A percentile compares a stretch with the other conserved stretches of the same genome.
These are phyloP conservation scores for Rhodotorula glutinis DNA, from an alignment of 1,284 basidiomycete species.

Conservation along the genomic window DNA sequence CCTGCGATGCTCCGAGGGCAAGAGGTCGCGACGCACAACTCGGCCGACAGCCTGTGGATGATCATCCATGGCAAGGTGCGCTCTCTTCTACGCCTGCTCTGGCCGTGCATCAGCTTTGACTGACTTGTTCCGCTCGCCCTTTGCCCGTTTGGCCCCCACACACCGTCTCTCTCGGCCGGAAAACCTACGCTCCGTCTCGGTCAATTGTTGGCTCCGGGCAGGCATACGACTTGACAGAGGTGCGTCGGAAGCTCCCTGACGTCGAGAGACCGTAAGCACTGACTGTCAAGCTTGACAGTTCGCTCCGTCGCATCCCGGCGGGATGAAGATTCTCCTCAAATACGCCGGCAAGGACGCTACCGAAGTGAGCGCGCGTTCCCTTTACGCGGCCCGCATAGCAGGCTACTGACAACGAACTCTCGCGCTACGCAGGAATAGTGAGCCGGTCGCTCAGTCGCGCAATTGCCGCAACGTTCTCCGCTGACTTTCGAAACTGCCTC, in stretches of 20 bases:
- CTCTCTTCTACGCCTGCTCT: not conserved
- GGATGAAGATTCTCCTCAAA: conserved; percentile 35
- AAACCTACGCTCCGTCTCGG: no score
- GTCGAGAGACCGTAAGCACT: no score
- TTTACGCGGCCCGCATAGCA: not conserved
- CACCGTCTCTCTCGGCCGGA: not conserved
- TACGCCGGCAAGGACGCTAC: conserved; percentile 42
- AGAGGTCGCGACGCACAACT: conserved; percentile 83
- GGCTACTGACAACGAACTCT: no score
- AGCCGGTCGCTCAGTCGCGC: not conserved
- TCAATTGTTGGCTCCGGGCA: no score
- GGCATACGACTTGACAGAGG: conserved; percentile 26
- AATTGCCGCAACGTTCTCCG: not conserved
- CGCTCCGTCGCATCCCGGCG: conserved; percentile 33
- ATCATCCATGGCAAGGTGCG: conserved; percentile 75
- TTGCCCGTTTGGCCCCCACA: not conserved
- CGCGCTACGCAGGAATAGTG: not conserved
- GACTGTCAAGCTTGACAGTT: not conserved
- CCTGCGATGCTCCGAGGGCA: conserved; percentile 57
- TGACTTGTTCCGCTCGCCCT: not conserved
- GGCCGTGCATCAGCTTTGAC: no score
- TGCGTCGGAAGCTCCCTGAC: no score
- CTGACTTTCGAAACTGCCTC: no score
- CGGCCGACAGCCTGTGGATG: conserved; percentile 70
- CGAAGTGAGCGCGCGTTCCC: conserved; percentile 9